Evolutionary conservation across 495 filamentous ascomycete genomes (phyloP).

Genomic region (Hypomontagnella submonticulosa): DNA sequence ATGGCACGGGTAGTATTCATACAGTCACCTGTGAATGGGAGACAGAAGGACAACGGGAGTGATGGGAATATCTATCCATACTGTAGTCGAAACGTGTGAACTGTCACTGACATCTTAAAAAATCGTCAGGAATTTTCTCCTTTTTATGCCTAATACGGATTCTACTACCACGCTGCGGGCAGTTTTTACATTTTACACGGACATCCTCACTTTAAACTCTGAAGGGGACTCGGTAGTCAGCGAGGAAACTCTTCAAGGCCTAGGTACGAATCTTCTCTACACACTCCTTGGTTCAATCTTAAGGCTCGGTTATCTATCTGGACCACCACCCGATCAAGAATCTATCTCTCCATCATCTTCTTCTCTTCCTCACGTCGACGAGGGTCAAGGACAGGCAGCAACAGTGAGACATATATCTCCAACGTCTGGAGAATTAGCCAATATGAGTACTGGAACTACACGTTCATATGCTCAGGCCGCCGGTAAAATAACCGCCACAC

Average conservation of each 20-base stretch:
- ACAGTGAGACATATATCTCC: conserved; percentile 13
- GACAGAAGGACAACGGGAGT: conserved; percentile 2
- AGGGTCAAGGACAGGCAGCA: conserved; percentile 7
- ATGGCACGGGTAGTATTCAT: not conserved
- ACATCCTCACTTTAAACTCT: conserved; percentile 87
- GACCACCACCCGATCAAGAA: conserved; percentile 30
- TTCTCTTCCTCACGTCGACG: conserved; percentile 19
- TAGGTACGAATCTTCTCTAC: conserved; percentile 88
- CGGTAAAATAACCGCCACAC: conserved; percentile 6
- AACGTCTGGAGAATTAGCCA: conserved; percentile 22
- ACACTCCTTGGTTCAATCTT: conserved; percentile 74
- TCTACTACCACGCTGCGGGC: conserved; percentile 76
- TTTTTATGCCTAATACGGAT: conserved; percentile 84
- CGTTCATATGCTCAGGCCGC: conserved; percentile 23
- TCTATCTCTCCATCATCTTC: conserved; percentile 25
- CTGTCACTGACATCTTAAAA: conserved; percentile 37
- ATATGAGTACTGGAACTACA: conserved; percentile 27
- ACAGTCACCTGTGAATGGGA: not conserved
- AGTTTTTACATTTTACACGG: conserved; percentile 90
- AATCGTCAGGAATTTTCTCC: conserved; percentile 82
- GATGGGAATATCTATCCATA: not conserved
- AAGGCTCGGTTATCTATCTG: conserved; percentile 60
- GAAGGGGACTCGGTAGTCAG: conserved; percentile 95
- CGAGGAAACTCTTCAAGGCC: conserved; percentile 86
- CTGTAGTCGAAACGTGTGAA: conserved; percentile 4